These are phyloP conservation scores for Rhodotorula sp. DNA, from an alignment of 1,284 basidiomycete species.

Conservation along the genomic window DNA sequence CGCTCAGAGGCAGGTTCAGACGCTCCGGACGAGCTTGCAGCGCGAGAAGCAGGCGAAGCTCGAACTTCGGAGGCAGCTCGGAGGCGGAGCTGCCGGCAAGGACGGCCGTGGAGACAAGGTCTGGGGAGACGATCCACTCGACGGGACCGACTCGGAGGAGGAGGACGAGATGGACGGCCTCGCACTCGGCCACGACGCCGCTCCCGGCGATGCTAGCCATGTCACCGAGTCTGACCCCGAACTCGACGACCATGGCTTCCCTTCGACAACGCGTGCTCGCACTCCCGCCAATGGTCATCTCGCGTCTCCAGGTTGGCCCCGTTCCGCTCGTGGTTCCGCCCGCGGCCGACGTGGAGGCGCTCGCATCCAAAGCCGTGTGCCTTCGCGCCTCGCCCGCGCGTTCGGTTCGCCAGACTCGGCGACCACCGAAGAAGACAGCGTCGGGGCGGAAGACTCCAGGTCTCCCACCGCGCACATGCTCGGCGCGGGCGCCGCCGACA, in stretches of 20 bases:
- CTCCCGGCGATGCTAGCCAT: not conserved
- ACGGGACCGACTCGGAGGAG: constrained; percentile 23
- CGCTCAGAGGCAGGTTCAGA: constrained; percentile 66
- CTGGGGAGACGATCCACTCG: constrained; percentile 36
- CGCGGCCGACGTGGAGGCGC: constrained; percentile 23
- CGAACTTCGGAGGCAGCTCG: constrained; percentile 49
- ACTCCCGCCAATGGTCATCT: constrained; percentile 7
- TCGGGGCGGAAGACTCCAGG: constrained; percentile 3
- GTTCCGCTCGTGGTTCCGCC: constrained; percentile 21
- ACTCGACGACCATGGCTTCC: constrained; percentile 6
- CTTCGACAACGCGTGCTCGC: not conserved
- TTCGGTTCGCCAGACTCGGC: constrained; percentile 8
- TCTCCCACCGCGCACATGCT: constrained; percentile 10
- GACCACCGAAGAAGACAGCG: constrained; percentile 10
- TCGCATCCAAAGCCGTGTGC: constrained; percentile 18
- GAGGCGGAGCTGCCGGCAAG: constrained; percentile 25
- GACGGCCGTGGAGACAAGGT: constrained; percentile 18
- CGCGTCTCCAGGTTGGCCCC: constrained; percentile 1
- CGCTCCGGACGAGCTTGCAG: constrained; percentile 70
- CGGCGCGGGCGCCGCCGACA: constrained; percentile 10
- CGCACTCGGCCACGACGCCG: not conserved
- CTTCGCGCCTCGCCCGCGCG: constrained; percentile 26
- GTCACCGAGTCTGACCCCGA: constrained; percentile 15
- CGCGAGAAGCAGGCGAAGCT: constrained; percentile 75
- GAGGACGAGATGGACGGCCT: not conserved